Evolutionary conservation across 2,329 filamentous ascomycete species (phyloP).

Genomic region (Arthrobotrys sinensis): DNA sequence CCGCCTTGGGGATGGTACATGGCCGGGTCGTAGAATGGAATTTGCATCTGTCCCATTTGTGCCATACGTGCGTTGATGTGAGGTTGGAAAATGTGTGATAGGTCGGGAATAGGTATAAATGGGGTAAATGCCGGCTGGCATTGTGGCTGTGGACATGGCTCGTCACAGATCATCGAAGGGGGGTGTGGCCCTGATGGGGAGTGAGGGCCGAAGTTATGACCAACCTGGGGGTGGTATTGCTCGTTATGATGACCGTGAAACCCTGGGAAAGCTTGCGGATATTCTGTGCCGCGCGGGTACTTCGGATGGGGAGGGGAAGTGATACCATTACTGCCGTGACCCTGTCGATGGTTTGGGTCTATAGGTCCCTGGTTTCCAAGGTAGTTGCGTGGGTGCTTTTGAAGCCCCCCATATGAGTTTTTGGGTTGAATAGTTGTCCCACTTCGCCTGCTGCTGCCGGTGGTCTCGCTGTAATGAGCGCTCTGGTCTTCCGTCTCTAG

Average conservation of each 20-base stretch:
- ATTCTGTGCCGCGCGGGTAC: constrained; percentile 17
- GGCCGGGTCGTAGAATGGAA: constrained; percentile 40
- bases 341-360: constrained; percentile 30
- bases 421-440: constrained; percentile 12
- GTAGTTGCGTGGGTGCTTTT: constrained; percentile 25
- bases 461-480: not conserved
- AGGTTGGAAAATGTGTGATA: constrained; percentile 39
- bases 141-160: constrained; percentile 47
- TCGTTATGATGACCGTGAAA: constrained; percentile 24
- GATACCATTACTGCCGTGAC: not conserved
- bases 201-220: constrained; percentile 21
- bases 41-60: constrained; percentile 18
- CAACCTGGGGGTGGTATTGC: constrained; percentile 20
- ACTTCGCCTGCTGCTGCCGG: constrained; percentile 11
- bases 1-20: constrained; percentile 35
- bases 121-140: constrained; percentile 27
- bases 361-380: constrained; percentile 8
- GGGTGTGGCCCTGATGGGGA: constrained; percentile 26
- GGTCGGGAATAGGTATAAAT: constrained; percentile 27
- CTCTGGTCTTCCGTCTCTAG: constrained; percentile 11
- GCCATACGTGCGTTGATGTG: constrained; percentile 36
- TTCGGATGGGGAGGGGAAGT: constrained; percentile 12
- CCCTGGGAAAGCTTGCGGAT: constrained; percentile 4
- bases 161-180: constrained; percentile 46
- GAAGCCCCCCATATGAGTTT: constrained; percentile 15